Evolutionary conservation across 139 green algal species (phyloP).

Genomic region (Haematococcus lacustris): DNA sequence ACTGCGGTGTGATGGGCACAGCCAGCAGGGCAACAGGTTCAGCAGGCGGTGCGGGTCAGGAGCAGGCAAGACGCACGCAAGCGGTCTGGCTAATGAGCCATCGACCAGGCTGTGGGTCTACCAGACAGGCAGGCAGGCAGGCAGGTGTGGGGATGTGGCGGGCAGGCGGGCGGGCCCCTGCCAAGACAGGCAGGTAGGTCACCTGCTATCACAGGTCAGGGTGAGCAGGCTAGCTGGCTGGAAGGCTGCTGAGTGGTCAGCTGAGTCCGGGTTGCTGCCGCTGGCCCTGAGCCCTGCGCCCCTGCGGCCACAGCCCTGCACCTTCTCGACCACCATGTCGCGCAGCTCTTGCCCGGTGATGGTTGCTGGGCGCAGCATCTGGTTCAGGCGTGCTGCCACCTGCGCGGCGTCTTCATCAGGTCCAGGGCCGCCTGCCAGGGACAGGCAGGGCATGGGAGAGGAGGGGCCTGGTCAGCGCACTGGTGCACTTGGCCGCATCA

Average conservation of each 20-base stretch:
- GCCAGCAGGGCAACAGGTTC: neutral
- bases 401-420: too few species aligned
- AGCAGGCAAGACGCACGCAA: neutral
- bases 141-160: too few species aligned
- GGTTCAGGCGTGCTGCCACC: neutral
- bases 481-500: too few species aligned
- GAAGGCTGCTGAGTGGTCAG: too few species aligned
- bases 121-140: too few species aligned
- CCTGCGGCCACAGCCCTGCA: neutral
- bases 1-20: constrained; percentile 6
- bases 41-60: neutral
- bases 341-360: constrained; percentile 23
- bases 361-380: neutral
- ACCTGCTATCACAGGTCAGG: neutral
- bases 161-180: too few species aligned
- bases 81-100: too few species aligned
- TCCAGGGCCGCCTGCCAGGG: too few species aligned
- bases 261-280: neutral
- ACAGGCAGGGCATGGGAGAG: too few species aligned
- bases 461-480: too few species aligned
- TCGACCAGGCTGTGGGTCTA: too few species aligned
- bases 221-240: neutral
- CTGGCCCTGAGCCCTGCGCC: neutral
- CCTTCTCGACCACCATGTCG: constrained; percentile 12
- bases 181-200: too few species aligned